These are phyloP conservation scores for Alternaria metachromatica DNA, from an alignment of 2,329 filamentous ascomycete species.

Conservation along the genomic window DNA sequence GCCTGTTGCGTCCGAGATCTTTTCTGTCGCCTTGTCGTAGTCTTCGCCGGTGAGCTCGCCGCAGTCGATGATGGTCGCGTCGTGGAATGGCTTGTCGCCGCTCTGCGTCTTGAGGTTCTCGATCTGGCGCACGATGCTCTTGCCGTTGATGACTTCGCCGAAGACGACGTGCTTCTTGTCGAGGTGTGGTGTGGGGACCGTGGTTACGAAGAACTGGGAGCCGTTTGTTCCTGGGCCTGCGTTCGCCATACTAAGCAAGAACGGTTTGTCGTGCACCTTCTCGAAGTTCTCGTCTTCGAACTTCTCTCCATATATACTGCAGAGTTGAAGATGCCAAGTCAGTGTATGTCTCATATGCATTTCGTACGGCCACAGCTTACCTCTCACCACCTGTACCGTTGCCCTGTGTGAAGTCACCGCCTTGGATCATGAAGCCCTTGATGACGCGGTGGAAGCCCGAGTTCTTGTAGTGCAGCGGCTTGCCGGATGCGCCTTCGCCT, in stretches of 20 bases:
- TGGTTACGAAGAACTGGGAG: conserved; percentile 98
- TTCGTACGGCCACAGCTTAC: not conserved
- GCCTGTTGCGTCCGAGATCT: conserved; percentile 78
- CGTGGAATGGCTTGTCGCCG: conserved; percentile 77
- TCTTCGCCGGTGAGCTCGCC: conserved; percentile 80
- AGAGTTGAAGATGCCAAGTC: not conserved
- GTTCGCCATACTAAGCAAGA: conserved; percentile 97
- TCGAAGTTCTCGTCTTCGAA: conserved; percentile 98
- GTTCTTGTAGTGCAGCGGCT: conserved; percentile 90
- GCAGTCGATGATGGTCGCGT: conserved; percentile 72
- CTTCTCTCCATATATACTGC: conserved; percentile 89
- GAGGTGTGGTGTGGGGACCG: conserved; percentile 90
- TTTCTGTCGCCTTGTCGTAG: conserved; percentile 70
- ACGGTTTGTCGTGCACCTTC: conserved; percentile 88
- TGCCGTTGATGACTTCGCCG: conserved; percentile 90
- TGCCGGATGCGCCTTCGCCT: conserved; percentile 79
- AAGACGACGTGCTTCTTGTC: conserved; percentile 98
- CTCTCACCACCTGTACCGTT: conserved; percentile 94
- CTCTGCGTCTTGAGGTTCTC: conserved; percentile 80
- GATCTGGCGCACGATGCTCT: conserved; percentile 86
- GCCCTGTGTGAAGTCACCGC: conserved; percentile 93
- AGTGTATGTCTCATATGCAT: not conserved
- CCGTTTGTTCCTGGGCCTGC: conserved; percentile 94
- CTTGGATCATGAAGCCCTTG: conserved; percentile 98
- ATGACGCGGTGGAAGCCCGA: conserved; percentile 95